Conservation (phyloP, 768 basidiomycete species). For the Chiua virens region DNA sequence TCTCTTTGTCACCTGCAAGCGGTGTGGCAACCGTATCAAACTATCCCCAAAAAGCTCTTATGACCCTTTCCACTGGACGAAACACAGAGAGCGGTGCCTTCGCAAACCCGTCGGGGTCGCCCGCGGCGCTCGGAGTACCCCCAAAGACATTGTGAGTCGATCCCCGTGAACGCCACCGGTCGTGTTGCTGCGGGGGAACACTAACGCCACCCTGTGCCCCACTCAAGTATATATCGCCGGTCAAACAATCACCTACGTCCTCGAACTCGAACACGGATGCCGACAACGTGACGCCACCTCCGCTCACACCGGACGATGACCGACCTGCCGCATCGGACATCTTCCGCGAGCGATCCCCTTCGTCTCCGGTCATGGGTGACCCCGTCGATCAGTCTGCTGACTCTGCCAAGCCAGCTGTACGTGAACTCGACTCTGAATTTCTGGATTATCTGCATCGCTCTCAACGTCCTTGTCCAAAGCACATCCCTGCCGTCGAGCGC, state of each 20-base stretch:
- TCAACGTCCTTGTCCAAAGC: conserved; percentile 24
- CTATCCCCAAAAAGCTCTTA: conserved; percentile 66
- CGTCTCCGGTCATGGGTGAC: conserved; percentile 21
- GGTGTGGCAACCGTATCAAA: conserved; percentile 58
- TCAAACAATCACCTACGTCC: conserved; percentile 26
- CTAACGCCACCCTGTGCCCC: conserved; percentile 2
- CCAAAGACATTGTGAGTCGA: conserved; percentile 25
- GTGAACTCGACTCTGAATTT: conserved; percentile 23
- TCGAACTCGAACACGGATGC: conserved; percentile 31
- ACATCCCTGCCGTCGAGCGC: conserved; percentile 22
- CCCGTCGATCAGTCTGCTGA: conserved; percentile 16
- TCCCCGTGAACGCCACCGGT: not conserved
- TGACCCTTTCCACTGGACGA: conserved; percentile 67
- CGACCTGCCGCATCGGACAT: conserved; percentile 16
- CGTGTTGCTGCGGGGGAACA: not conserved
- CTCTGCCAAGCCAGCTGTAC: conserved; percentile 23
- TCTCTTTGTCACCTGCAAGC: conserved; percentile 51
- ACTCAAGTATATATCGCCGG: conserved; percentile 17
- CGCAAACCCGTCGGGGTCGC: conserved; percentile 38
- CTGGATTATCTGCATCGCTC: conserved; percentile 27
- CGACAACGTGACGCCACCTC: conserved; percentile 34
- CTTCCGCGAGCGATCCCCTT: conserved; percentile 24
- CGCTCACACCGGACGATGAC: conserved; percentile 39
- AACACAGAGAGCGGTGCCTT: conserved; percentile 60
- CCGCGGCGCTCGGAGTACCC: conserved; percentile 12